Conservation (phyloP, 495 filamentous ascomycete genomes). For the Xylaria palmicola region DNA sequence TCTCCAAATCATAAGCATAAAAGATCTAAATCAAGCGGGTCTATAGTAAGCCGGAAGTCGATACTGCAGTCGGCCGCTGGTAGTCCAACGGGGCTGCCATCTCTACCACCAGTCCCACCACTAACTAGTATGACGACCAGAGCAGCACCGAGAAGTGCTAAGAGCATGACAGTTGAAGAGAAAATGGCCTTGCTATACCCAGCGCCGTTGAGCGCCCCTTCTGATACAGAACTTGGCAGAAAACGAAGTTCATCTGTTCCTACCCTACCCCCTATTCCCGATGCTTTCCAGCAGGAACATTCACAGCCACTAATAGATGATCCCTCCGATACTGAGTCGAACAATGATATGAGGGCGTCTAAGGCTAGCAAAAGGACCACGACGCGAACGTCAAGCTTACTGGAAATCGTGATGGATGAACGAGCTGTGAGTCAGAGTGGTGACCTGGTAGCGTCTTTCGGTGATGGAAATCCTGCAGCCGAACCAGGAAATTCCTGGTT, state of each 20-base stretch:
- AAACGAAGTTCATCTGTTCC: slow-evolving; percentile 44
- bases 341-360: slow-evolving; percentile 18
- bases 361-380: slow-evolving; percentile 36
- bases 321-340: neutral
- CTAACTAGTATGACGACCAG: slow-evolving; percentile 31
- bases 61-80: slow-evolving; percentile 43
- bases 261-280: slow-evolving; percentile 41
- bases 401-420: slow-evolving; percentile 40
- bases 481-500: slow-evolving; percentile 42
- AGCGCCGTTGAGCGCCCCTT: slow-evolving; percentile 36
- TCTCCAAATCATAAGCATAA: slow-evolving; percentile 35
- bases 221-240: neutral
- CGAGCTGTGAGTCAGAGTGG: slow-evolving; percentile 16
- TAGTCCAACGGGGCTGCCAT: slow-evolving; percentile 48
- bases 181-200: slow-evolving; percentile 51
- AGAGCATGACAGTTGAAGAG: slow-evolving; percentile 56
- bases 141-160: slow-evolving; percentile 45
- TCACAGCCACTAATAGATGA: slow-evolving; percentile 3
- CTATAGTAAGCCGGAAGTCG: slow-evolving; percentile 41
- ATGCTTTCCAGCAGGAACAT: slow-evolving; percentile 23
- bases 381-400: slow-evolving; percentile 35
- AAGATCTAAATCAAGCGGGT: slow-evolving; percentile 46
- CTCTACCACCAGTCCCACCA: slow-evolving; percentile 46
- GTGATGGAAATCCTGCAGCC: slow-evolving; percentile 28
- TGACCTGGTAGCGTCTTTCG: slow-evolving; percentile 8